Evolutionary conservation across 768 basidiomycete species (phyloP).

Genomic region (Amanita phalloides): DNA sequence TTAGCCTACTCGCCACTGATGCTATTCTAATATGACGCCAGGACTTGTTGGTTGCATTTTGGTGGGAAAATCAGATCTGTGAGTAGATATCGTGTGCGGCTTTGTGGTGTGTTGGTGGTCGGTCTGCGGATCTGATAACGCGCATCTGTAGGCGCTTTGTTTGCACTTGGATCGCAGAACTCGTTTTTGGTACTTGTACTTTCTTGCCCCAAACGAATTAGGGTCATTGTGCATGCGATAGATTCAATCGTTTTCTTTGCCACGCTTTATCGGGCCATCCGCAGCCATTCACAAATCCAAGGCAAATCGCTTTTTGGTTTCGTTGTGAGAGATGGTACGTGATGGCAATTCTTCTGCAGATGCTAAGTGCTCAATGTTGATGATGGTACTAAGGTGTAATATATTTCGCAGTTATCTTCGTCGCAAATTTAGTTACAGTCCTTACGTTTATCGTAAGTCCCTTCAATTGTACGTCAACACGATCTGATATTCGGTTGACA

Average conservation of each 20-base stretch:
- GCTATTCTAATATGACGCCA: constrained; percentile 4
- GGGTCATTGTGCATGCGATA: constrained; percentile 5
- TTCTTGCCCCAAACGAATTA: neutral
- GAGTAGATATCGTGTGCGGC: constrained; percentile 2
- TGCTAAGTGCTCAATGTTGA: neutral
- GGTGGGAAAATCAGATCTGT: constrained; percentile 18
- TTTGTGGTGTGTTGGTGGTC: neutral
- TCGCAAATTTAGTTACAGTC: constrained; percentile 20
- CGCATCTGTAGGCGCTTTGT: constrained; percentile 17
- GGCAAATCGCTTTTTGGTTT: constrained; percentile 15
- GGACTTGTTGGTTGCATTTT: constrained; percentile 26
- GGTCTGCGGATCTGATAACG: neutral
- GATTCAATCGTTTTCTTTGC: constrained; percentile 21
- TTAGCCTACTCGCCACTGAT: neutral
- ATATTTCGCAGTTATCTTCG: constrained; percentile 24
- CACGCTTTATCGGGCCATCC: constrained; percentile 18
- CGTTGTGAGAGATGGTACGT: constrained; percentile 23
- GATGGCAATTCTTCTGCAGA: neutral
- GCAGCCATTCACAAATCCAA: constrained; percentile 7
- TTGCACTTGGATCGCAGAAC: constrained; percentile 25
- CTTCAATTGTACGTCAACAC: neutral
- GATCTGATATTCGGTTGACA: constrained; percentile 2
- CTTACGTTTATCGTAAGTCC: constrained; percentile 21
- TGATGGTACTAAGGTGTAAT: constrained; percentile 17
- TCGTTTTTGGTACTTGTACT: constrained; percentile 18